These are phyloP conservation scores for Phaffomyces antillensis DNA, from an alignment of 805 yeast species.

Conservation along the genomic window DNA sequence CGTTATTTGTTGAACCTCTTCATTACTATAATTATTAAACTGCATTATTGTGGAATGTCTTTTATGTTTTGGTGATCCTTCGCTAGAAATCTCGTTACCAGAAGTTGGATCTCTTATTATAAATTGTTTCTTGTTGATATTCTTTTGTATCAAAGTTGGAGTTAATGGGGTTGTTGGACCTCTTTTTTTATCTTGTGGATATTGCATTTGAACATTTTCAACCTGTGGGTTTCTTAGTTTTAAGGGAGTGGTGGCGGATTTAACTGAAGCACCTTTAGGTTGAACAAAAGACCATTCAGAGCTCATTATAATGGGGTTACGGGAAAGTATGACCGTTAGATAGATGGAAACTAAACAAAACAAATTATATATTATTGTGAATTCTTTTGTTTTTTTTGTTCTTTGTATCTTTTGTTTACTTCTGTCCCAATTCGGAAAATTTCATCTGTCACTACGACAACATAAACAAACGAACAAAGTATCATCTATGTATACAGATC, in stretches of 20 bases:
- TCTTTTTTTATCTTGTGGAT: conserved; percentile 15
- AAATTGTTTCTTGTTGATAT: conserved; percentile 16
- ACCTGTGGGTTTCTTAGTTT: conserved; percentile 11
- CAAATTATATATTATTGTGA: too few relatives aligned
- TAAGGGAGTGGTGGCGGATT: conserved; percentile 15
- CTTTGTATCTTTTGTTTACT: too few relatives aligned
- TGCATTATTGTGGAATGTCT: neutral
- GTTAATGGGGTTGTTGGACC: conserved; percentile 24
- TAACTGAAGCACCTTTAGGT: conserved; percentile 5
- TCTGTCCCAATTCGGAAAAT: too few relatives aligned
- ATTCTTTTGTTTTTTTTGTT: too few relatives aligned
- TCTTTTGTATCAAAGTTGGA: conserved; percentile 20
- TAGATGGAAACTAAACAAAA: too few relatives aligned
- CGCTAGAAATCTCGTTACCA: conserved; percentile 1
- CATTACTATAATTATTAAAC: neutral
- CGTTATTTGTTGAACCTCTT: conserved; percentile 6
- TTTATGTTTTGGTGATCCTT: conserved; percentile 18
- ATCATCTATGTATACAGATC: too few relatives aligned
- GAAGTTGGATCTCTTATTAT: neutral
- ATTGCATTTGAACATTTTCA: conserved; percentile 10
- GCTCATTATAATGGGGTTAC: neutral
- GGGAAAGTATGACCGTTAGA: too few relatives aligned
- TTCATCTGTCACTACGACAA: too few relatives aligned
- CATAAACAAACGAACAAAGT: too few relatives aligned
- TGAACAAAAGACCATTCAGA: conserved; percentile 11